Base-by-base conservation (phyloP, 768 basidiomycete genomes). In the Naganishia kalamii region DNA sequence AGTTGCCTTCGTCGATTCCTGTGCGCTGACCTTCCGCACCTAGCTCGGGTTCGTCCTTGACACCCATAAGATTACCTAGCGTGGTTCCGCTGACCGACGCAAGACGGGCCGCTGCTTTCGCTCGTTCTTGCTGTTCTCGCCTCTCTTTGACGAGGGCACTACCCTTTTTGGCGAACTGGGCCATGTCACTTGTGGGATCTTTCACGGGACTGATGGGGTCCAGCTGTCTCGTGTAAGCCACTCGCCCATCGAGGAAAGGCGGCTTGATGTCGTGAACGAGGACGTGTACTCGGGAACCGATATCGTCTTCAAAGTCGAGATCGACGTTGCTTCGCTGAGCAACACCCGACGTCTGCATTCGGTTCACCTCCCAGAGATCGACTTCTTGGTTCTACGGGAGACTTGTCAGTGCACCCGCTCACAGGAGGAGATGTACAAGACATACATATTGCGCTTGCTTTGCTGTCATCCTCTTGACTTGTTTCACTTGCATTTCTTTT, bases 281-380 rank as follows among this genome's bases (percentile, higher is more conserved):
- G 61, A 99, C 91, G 74, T 98, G 96, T 0, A 98, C 94, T 33
- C 78, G 71, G 0, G 92, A 89, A 2, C 92, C 92, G 0, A 89
- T 87, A 72, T 98, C 96, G 74, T 97, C 94, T 72, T 94, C 91
- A 71, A 97, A 92, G 72, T 98, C 93, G 25, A 93, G 82, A 74
- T 99, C 92, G 51, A 99, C 84, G 3, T 85, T 82, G 70, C 86
- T 88, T 35, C 89, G 87, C 10, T 89, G 90, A 0, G 90, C 89
- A 21, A 97, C 88, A 72, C 96, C 96, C 2, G 96, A 98, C 0
- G 90, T 91, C 11, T 91, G 82, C 88, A 99, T 93, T 73, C 94
- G 89, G 74, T 98, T 98, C 8, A 89, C 89, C 81, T 99, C 96
- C 96, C 96, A 99, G 12, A 94, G 81, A 72, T 99, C 96, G 72